A percentile compares a stretch with the other conserved stretches of the same genome.
These are phyloP conservation scores for Sechiopsis laciniata DNA, from an alignment of 306 rosid genomes.

Conservation along the genomic window DNA sequence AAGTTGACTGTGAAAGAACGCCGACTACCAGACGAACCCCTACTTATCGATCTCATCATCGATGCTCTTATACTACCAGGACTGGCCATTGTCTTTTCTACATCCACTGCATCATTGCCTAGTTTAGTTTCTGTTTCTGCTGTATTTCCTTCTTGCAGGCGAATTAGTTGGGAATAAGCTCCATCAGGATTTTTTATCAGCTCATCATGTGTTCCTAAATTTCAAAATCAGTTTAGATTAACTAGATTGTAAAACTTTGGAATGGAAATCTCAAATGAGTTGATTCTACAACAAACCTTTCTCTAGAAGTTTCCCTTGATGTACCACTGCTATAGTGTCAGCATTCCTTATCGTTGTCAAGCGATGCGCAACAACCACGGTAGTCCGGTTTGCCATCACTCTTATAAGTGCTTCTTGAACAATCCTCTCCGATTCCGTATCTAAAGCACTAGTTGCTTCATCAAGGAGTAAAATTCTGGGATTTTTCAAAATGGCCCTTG, in stretches of 20 bases:
- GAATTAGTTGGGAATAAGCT: conserved; percentile 74
- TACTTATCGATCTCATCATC: conserved; percentile 22
- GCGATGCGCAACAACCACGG: conserved; percentile 87
- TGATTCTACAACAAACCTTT: conserved; percentile 36
- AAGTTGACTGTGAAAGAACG: conserved; percentile 30
- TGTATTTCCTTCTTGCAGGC: conserved; percentile 52
- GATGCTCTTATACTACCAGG: conserved; percentile 31
- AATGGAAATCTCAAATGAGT: neutral
- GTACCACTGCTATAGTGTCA: conserved; percentile 73
- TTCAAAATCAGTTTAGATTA: neutral
- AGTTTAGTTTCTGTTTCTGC: conserved; percentile 23
- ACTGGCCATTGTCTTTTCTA: conserved; percentile 24
- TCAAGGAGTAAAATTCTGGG: conserved; percentile 84
- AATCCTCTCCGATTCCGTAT: conserved; percentile 80
- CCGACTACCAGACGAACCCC: conserved; percentile 36
- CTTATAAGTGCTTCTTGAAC: conserved; percentile 77
- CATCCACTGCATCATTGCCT: conserved; percentile 26
- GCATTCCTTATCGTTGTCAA: conserved; percentile 84
- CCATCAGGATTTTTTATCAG: conserved; percentile 53
- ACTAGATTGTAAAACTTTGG: neutral
- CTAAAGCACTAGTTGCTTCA: conserved; percentile 91
- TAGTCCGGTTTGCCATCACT: conserved; percentile 63
- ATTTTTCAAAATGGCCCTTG: conserved; percentile 86
- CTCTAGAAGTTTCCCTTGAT: conserved; percentile 74
- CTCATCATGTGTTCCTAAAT: conserved; percentile 61